These are phyloP conservation scores for Tolypocladium tundrense DNA, from an alignment of 2,329 filamentous ascomycete genomes.

Conservation along the genomic window DNA sequence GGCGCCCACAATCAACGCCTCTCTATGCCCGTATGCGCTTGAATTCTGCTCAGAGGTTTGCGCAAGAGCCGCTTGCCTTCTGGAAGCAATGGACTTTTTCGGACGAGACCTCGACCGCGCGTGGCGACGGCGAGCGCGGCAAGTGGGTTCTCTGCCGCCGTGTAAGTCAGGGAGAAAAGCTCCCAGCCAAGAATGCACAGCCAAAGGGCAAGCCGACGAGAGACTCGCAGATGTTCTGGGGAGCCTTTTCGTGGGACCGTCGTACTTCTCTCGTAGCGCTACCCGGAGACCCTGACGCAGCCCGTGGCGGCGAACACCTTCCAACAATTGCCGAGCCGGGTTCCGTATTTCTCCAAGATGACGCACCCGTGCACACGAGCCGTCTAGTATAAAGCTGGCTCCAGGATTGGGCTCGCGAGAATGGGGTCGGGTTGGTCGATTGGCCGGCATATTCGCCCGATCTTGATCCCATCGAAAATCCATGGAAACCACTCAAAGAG, in stretches of 20 bases:
- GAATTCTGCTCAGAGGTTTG: neutral
- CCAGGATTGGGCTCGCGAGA: neutral
- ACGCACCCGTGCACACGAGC: conserved; percentile 2
- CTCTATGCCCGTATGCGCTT: neutral
- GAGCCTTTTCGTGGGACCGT: neutral
- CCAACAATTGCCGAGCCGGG: conserved; percentile 5
- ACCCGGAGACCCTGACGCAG: conserved; percentile 2
- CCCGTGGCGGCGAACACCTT: conserved; percentile 1
- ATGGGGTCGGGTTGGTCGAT: neutral
- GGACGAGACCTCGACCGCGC: neutral
- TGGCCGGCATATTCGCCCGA: conserved; percentile 6
- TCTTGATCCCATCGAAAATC: conserved; percentile 6
- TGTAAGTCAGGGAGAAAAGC: neutral
- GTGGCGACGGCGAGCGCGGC: neutral
- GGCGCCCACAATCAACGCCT: neutral
- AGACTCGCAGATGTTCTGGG: conserved; percentile 4
- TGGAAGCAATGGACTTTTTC: neutral
- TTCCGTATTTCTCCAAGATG: conserved; percentile 5
- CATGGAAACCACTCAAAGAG: conserved; percentile 6
- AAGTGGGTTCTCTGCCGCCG: neutral
- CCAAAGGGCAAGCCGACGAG: conserved; percentile 2
- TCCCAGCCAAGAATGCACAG: neutral
- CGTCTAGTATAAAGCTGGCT: conserved; percentile 3
- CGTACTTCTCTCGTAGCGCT: neutral
- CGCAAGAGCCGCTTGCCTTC: neutral